A percentile compares a stretch with the other conserved stretches of the same genome.
Evolutionary conservation across 2,329 filamentous ascomycete species (phyloP).

Genomic region (Volutella citrinella): DNA sequence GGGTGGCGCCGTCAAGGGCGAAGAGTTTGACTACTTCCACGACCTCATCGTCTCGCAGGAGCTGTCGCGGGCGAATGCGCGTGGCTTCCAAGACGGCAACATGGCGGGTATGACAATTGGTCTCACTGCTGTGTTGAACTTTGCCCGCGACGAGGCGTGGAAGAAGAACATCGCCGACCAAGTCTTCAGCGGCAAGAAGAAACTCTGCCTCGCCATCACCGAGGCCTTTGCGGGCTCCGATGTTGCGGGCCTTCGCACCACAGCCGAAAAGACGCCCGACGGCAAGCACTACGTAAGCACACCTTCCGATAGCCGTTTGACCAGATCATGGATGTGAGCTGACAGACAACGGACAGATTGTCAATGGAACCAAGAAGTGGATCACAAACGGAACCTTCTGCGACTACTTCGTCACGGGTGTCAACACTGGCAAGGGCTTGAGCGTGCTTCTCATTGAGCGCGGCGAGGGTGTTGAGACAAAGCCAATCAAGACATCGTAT

Average conservation of each 20-base stretch:
- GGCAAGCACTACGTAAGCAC: constrained; percentile 66
- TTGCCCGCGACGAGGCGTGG: constrained; percentile 64
- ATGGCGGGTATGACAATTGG: constrained; percentile 85
- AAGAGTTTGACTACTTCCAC: constrained; percentile 86
- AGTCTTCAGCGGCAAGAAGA: constrained; percentile 77
- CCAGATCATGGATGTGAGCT: too few relatives aligned
- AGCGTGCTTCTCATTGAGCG: constrained; percentile 74
- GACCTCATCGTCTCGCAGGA: constrained; percentile 77
- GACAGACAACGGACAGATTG: too few relatives aligned
- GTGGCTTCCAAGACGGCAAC: constrained; percentile 84
- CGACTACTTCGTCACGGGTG: constrained; percentile 82
- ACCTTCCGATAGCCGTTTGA: too few relatives aligned
- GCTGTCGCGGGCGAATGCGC: constrained; percentile 64
- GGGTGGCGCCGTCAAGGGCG: constrained; percentile 67
- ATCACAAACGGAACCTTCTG: constrained; percentile 78
- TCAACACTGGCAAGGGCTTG: constrained; percentile 75
- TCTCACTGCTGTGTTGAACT: constrained; percentile 77
- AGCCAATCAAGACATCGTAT: constrained; percentile 77
- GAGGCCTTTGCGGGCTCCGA: constrained; percentile 83
- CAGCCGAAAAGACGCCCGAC: constrained; percentile 71
- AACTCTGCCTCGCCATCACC: constrained; percentile 83
- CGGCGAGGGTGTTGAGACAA: constrained; percentile 72
- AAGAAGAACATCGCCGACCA: constrained; percentile 68
- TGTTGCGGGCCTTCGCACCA: constrained; percentile 76
- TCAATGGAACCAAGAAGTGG: constrained; percentile 80